phyloP scores from a whole-genome alignment of 2,329 filamentous ascomycete species.

The Nothophoma quercina region DNA sequence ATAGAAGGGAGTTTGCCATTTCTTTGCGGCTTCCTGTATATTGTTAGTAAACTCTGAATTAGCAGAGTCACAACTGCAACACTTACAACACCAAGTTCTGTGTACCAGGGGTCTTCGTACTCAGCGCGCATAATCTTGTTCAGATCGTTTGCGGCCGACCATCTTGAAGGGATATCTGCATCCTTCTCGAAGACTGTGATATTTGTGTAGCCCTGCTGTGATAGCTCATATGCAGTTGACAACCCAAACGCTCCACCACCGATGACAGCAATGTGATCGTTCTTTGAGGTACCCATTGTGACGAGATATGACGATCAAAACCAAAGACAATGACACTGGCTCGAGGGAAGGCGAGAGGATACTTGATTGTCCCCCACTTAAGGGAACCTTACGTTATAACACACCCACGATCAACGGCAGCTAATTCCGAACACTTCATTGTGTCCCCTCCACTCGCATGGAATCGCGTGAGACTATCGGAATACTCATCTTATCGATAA shows the following conservation, averaged over 20 bases:
- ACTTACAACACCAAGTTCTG: conserved; percentile 60
- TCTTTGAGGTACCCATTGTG: conserved; percentile 31
- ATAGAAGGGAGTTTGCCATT: conserved; percentile 63
- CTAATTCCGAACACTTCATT: conserved; percentile 3
- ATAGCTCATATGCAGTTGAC: conserved; percentile 41
- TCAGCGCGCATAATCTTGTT: conserved; percentile 69
- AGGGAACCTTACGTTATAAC: conserved; percentile 8
- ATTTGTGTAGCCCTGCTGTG: conserved; percentile 38
- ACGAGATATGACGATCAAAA: background rate
- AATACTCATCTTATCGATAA: conserved; percentile 17
- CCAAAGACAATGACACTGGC: background rate
- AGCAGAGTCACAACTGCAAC: background rate
- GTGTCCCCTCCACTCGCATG: background rate
- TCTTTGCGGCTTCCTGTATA: conserved; percentile 58
- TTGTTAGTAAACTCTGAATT: background rate
- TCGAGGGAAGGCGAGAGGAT: background rate
- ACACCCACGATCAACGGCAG: background rate
- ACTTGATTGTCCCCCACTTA: background rate
- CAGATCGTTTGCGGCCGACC: conserved; percentile 65
- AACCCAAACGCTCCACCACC: conserved; percentile 43
- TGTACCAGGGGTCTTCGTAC: conserved; percentile 66
- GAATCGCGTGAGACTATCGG: conserved; percentile 5
- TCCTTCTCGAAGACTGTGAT: conserved; percentile 44
- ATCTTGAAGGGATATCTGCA: conserved; percentile 55
- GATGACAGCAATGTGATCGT: conserved; percentile 37